phyloP scores from a whole-genome alignment of 176 grass and related monocot genomes.

The maize (Zea mays) region Zm-B73-REFERENCE-NAM-5.0 NC_050100.1:116167501-116168000 shows the following conservation, averaged over 20 bases:
- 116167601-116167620: neutral
- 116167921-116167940: conserved; percentile 35
- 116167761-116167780: conserved; percentile 90
- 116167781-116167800: conserved; percentile 89
- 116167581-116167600: neutral
- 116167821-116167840: conserved; percentile 67
- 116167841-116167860: conserved; percentile 75
- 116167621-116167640: neutral
- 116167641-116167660: neutral
- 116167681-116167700: conserved; percentile 20
- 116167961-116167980: conserved; percentile 32
- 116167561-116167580: conserved; percentile 17
- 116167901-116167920: conserved; percentile 35
- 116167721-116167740: conserved; percentile 16
- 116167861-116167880: conserved; percentile 56
- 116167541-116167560: conserved; percentile 97
- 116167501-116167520: conserved; percentile 80
- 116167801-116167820: conserved; percentile 82
- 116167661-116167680: conserved; percentile 5
- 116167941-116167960: conserved; percentile 53
- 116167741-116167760: conserved; percentile 38
- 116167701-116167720: conserved; percentile 17
- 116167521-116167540: conserved; percentile 75
- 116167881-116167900: conserved; percentile 40
- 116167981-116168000: neutral